Base-by-base conservation (phyloP, 2,329 filamentous ascomycete species). In the Aureobasidium leucospermi region DNA sequence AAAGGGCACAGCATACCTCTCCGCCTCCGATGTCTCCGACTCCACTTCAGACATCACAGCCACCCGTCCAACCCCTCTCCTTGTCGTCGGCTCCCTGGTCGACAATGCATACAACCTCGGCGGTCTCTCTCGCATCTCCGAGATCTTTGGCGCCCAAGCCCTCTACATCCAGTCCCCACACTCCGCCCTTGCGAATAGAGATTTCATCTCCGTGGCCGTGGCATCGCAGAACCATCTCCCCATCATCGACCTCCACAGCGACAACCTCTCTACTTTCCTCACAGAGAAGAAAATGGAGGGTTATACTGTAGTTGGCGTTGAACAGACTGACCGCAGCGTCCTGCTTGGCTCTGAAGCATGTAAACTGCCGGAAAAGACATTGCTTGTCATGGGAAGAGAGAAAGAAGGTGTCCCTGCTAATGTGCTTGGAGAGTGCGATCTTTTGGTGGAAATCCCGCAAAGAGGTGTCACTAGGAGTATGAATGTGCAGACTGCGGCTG, bases 401-500 rank as follows among this genome's bases (percentile, higher is more conserved):
- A 77, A 75, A 65, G 76, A 78, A 59, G 79, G 79, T 0, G 79
- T 81, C 23, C 75, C 76, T 6, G 75, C 73, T 0, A 68, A 75
- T 45, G 72, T 82, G 28, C 63, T 82, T 51, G 71, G 71, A 0
- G 77, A 79, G 60, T 73, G 79, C 53, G 79, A 81, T 71, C 63
- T 78, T 29, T 76, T 80, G 61, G 77, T 82, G 5, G 79, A 82
- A 67, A 79, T 82, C 49, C 71, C 72, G 52, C 80, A 81, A 62
- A 71, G 74, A 51, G 79, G 79, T 0, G 72, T 80, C 6, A 81
- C 79, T 34, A 72, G 79, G 64, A 81, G 78, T 66, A 68, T 82
- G 69, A 82, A 82, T 67, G 79, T 82, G 62, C 79, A 82, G 69
- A 81, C 79, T 28, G 79, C 79, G 11, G 78, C 76, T 13, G 78